These are phyloP conservation scores for Nannizzia gypsea DNA, from an alignment of 2,329 filamentous ascomycete genomes.

Conservation along the genomic window DNA sequence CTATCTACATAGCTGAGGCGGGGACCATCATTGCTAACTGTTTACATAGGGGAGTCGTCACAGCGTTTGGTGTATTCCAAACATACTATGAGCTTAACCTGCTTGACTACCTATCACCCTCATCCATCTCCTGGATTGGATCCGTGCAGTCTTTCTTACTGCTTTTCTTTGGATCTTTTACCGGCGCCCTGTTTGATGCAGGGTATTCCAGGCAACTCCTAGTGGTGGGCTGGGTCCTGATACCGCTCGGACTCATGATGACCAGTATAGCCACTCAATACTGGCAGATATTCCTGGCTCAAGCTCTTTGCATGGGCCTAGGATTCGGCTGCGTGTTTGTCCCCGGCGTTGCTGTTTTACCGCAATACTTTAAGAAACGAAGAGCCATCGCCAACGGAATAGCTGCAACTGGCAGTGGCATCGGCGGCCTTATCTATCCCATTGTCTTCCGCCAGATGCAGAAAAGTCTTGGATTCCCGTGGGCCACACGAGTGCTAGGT, in stretches of 20 bases:
- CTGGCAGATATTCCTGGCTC: conserved; percentile 44
- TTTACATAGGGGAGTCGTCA: conserved; percentile 36
- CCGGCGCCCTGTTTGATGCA: conserved; percentile 44
- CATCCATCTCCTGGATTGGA: conserved; percentile 43
- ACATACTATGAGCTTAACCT: conserved; percentile 40
- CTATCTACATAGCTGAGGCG: not conserved
- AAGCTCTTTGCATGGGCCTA: conserved; percentile 41
- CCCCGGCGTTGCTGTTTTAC: conserved; percentile 51
- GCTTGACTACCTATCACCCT: conserved; percentile 32
- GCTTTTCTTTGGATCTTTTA: conserved; percentile 40
- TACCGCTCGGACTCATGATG: conserved; percentile 42
- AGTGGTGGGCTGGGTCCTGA: conserved; percentile 33
- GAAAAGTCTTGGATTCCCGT: conserved; percentile 42
- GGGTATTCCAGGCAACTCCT: conserved; percentile 37
- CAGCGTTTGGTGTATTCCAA: conserved; percentile 44
- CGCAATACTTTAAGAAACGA: conserved; percentile 52
- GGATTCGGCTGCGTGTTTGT: conserved; percentile 54
- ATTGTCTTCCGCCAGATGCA: conserved; percentile 36
- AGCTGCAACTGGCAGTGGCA: conserved; percentile 46
- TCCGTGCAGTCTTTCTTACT: conserved; percentile 43
- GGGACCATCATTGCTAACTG: not conserved
- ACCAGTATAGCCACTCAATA: conserved; percentile 41
- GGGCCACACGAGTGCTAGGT: conserved; percentile 42
- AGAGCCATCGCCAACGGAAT: conserved; percentile 49
- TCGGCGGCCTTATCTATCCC: conserved; percentile 46